phyloP scores from a whole-genome alignment of 2,329 filamentous ascomycete genomes.

The Claviceps monticola region DNA sequence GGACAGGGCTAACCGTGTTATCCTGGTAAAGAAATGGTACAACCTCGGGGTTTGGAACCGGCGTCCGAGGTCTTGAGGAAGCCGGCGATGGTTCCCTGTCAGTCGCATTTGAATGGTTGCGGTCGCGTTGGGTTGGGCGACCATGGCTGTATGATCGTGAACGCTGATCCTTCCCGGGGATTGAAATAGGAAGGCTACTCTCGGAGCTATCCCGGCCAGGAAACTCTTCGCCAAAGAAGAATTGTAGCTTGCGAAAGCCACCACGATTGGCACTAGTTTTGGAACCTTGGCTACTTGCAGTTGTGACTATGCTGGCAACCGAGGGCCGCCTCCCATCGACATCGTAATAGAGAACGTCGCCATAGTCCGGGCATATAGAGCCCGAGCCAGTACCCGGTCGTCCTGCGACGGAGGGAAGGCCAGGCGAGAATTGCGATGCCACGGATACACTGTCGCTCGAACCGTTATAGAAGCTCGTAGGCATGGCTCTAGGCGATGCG shows the following conservation, averaged over 20 bases:
- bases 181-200: constrained; percentile 41
- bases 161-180: constrained; percentile 42
- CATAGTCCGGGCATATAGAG: constrained; percentile 37
- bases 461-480: constrained; percentile 58
- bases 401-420: constrained; percentile 37
- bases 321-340: constrained; percentile 70
- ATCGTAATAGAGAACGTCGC: constrained; percentile 44
- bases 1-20: constrained; percentile 39
- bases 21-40: constrained; percentile 97
- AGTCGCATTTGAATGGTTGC: constrained; percentile 67
- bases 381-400: constrained; percentile 15
- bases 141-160: constrained; percentile 49
- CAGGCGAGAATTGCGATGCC: constrained; percentile 54
- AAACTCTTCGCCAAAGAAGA: constrained; percentile 87
- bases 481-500: constrained; percentile 23
- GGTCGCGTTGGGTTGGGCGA: constrained; percentile 47
- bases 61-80: constrained; percentile 68
- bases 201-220: constrained; percentile 62
- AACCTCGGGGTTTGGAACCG: constrained; percentile 78
- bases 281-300: constrained; percentile 72
- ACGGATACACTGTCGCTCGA: constrained; percentile 55
- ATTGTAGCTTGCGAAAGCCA: constrained; percentile 71
- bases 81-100: constrained; percentile 65
- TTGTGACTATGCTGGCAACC: constrained; percentile 66
- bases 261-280: constrained; percentile 56